phyloP scores from a whole-genome alignment of 176 grass and related monocot genomes.

The Zea luxurians region DNA sequence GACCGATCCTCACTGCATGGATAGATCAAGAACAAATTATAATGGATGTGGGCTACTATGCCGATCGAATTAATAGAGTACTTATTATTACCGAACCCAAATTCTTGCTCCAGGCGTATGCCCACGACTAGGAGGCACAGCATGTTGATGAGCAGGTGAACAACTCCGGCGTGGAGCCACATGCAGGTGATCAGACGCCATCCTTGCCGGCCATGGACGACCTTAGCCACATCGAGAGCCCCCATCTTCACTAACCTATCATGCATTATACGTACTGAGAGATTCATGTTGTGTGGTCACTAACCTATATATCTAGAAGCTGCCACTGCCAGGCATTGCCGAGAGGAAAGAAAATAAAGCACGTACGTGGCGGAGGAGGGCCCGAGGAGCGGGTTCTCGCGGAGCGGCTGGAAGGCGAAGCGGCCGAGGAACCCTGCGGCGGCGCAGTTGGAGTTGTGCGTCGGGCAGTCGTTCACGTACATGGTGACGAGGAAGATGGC shows the following conservation, averaged over 20 bases:
- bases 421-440: constrained; percentile 55
- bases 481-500: constrained; percentile 65
- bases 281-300: too few relatives aligned
- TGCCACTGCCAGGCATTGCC: too few relatives aligned
- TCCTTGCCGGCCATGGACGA: constrained; percentile 60
- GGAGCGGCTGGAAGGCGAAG: constrained; percentile 82
- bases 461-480: constrained; percentile 83
- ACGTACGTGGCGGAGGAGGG: constrained; percentile 72
- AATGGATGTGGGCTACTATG: too few relatives aligned
- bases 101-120: constrained; percentile 82
- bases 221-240: constrained; percentile 60
- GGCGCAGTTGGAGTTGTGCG: constrained; percentile 43
- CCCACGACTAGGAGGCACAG: constrained; percentile 73
- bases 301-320: too few relatives aligned
- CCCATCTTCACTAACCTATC: constrained; percentile 85
- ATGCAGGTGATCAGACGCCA: constrained; percentile 80
- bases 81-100: constrained; percentile 55
- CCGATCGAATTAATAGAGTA: too few relatives aligned
- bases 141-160: constrained; percentile 84
- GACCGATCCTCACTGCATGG: constrained; percentile 60
- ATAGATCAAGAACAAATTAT: too few relatives aligned
- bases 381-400: constrained; percentile 85
- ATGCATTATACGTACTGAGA: not conserved
- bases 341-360: too few relatives aligned
- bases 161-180: constrained; percentile 81